Evolutionary conservation across 2,329 filamentous ascomycete species (phyloP), one percentile per base, ranked within the genome.

Genomic region (Penicillium crustosum): DNA sequence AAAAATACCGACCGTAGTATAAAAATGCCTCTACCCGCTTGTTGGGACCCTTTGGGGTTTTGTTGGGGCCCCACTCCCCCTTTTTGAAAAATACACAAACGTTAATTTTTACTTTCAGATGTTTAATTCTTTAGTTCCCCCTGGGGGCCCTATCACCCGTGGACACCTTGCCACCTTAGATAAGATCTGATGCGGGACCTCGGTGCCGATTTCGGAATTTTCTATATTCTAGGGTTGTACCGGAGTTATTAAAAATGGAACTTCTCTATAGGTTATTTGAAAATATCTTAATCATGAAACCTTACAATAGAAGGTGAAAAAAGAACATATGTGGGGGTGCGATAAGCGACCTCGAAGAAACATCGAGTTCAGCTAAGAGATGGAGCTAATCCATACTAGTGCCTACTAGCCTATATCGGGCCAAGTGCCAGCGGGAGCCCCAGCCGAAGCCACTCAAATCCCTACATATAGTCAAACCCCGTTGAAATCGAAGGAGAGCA

Each of bases 41-140:
- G 65, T 67, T 67, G 65, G 65, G 64, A 62, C 45, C 42, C 53
- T 54, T 54, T 60, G 27, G 43, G 61, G 53, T 63, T 64, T 67
- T 67, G 65, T 67, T 67, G 65, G 61, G 65, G 52, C 55, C 59
- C 56, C 49, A 39, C 49, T 60, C 52, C 49, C 56, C 53, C 61
- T 54, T 44, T 55, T 51, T 53, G 50, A 53, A 53, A 57, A 51
- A 39, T 23, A 53, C 48, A 51, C 49, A 52, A 47, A 57, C 29
- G 43, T 44, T 56, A 56, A 56, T 43, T 55, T 55, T 33, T 36
- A 44, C 31, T 31, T 31, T 31, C 29, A 25, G 4, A 48, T 41
- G 27, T 23, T 38, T 39, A 54, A 38, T 45, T 50, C 27, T 50
- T 55, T 55, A 55, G 17, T 25, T 41, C 9, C 39, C 27, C 31